Evolutionary conservation across 1,139 yeast genomes (phyloP), one percentile per base, ranked within the genome.

Genomic region (Lodderomyces oxycetoniae): DNA sequence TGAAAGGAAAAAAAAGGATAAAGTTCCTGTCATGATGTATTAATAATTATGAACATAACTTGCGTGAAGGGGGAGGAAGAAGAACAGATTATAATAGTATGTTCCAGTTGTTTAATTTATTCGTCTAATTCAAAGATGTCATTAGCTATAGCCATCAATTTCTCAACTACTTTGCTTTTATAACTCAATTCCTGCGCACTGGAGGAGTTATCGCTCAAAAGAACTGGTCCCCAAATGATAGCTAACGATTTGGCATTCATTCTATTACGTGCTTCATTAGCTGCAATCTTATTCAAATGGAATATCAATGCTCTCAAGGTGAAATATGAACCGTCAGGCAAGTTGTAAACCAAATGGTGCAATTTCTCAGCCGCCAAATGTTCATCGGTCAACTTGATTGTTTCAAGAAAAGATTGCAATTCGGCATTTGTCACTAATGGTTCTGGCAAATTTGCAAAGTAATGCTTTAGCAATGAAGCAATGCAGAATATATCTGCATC

Each of bases 241-340:
- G 94, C 83, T 47, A 89, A 59, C 38, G 82, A 80, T 49, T 79
- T 81, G 35, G 79, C 69, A 31, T 79, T 78, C 98, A 91, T 91
- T 52, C 93, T 71, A 52, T 87, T 87, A 24, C 61, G 50, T 10
- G 71, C 67, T 49, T 79, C 81, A 40, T 79, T 71, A 17, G 74
- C 71, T 21, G 83, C 78, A 6, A 91, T 81, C 35, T 81, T 74
- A 46, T 83, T 79, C 45, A 91, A 71, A 56, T 91, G 98, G 67
- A 89, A 86, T 3, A 88, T 67, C 43, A 91, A 65, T 26, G 87
- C 77, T 47, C 97, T 67, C 46, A 91, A 68, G 0, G 97, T 89
- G 64, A 95, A 88, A 57, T 91, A 91, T 38, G 93, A 88, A 1
- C 95, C 93, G 58, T 91, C 98, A 0, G 97, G 96, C 36, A 91